Percentiles rank a stretch among this genome's conserved stretches.
Evolutionary conservation across 768 basidiomycete species (phyloP).

Genomic region (Tricholoma hemisulphureum): DNA sequence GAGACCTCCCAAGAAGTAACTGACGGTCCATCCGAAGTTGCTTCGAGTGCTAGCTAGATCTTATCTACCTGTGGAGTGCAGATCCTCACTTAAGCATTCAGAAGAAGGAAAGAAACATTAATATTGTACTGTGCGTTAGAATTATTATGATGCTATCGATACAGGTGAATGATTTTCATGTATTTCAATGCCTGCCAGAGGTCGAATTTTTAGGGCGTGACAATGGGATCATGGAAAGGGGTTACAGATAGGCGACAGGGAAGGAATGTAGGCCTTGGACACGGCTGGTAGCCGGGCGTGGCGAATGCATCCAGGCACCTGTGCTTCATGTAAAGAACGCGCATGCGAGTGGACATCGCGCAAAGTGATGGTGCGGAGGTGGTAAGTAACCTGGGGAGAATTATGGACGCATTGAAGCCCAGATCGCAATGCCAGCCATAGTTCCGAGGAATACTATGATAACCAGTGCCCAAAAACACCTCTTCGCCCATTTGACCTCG

Average conservation of each 20-base stretch:
- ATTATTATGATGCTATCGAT: constrained; percentile 13
- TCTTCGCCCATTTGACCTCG: constrained; percentile 57
- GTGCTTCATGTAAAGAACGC: neutral
- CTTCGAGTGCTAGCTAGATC: neutral
- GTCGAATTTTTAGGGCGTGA: neutral
- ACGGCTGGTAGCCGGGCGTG: neutral
- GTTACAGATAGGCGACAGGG: neutral
- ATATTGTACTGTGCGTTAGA: neutral
- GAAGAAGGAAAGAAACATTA: neutral
- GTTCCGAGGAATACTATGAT: constrained; percentile 40
- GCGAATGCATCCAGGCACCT: neutral
- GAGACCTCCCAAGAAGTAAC: constrained; percentile 43
- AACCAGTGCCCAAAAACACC: constrained; percentile 54
- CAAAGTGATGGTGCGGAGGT: neutral
- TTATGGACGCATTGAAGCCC: constrained; percentile 28
- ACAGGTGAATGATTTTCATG: constrained; percentile 10
- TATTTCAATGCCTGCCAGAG: constrained; percentile 6
- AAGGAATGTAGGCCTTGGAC: neutral
- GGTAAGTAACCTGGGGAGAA: neutral
- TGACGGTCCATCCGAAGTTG: neutral
- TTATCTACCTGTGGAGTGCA: neutral
- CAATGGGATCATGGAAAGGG: neutral
- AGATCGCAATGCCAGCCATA: constrained; percentile 31
- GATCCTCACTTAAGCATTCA: neutral
- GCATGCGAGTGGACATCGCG: neutral